Conservation (phyloP, 768 basidiomycete species). For the Suillus discolor region DNA sequence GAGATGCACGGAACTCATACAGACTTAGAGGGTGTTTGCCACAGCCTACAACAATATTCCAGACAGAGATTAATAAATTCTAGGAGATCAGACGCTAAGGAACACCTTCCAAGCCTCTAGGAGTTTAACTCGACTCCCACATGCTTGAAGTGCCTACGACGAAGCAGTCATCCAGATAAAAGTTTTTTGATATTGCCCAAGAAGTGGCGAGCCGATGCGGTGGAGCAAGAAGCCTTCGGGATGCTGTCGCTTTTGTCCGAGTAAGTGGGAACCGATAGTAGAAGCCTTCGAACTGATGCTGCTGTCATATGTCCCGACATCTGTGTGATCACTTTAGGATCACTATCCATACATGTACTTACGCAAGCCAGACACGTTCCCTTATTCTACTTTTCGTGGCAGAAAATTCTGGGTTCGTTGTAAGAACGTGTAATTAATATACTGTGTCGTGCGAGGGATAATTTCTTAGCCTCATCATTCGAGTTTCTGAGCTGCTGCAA, state of each 20-base stretch:
- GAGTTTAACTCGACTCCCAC: not conserved
- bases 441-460: too few relatives aligned
- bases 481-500: too few relatives aligned
- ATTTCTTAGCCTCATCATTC: too few relatives aligned
- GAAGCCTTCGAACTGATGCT: not conserved
- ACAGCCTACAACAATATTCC: not conserved
- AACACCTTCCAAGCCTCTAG: not conserved
- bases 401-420: too few relatives aligned
- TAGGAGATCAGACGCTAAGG: not conserved
- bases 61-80: not conserved
- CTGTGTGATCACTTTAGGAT: not conserved
- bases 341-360: not conserved
- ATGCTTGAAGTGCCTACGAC: not conserved
- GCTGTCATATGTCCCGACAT: not conserved
- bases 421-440: too few relatives aligned
- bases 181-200: not conserved
- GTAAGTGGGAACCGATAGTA: not conserved
- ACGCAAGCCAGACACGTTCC: not conserved
- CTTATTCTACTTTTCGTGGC: not conserved
- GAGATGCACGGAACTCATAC: not conserved
- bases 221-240: not conserved
- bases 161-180: not conserved
- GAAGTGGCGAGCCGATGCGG: not conserved
- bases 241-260: not conserved
- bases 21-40: not conserved